Evolutionary conservation across 371 early-diverging fungal genomes (phyloP).

Genomic region (Gilbertella persicaria): DNA sequence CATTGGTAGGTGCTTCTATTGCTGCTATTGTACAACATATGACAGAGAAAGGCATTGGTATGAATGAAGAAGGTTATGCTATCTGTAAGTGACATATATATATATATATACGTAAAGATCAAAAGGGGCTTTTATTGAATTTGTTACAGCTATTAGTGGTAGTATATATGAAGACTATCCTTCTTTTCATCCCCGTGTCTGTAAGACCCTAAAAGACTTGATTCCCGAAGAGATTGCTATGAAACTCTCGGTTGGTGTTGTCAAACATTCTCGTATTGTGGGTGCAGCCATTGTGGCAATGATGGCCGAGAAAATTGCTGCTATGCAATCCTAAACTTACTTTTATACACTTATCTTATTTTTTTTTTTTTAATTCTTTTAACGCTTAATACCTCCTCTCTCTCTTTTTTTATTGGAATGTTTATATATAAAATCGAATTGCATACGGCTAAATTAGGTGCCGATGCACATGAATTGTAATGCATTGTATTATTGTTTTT

Average conservation of each 20-base stretch:
- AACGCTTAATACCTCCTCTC: too few relatives aligned
- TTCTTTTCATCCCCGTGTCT: slow-evolving; percentile 76
- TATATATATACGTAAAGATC: background rate
- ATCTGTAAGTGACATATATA: slow-evolving; percentile 62
- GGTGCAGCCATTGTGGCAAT: slow-evolving; percentile 87
- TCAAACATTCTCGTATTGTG: slow-evolving; percentile 78
- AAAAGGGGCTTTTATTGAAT: background rate
- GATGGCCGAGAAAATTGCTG: slow-evolving; percentile 60
- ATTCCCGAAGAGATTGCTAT: slow-evolving; percentile 76
- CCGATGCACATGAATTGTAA: too few relatives aligned
- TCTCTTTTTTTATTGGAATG: too few relatives aligned
- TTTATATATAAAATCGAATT: too few relatives aligned
- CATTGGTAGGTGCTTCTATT: slow-evolving; percentile 65
- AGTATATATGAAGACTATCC: slow-evolving; percentile 87
- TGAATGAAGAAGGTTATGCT: slow-evolving; percentile 61
- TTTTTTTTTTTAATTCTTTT: too few relatives aligned
- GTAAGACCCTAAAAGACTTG: slow-evolving; percentile 71
- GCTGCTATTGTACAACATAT: slow-evolving; percentile 66
- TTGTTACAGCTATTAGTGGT: slow-evolving; percentile 67
- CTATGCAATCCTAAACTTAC: slow-evolving; percentile 1
- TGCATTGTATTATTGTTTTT: too few relatives aligned
- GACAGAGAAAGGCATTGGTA: slow-evolving; percentile 37
- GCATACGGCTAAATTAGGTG: too few relatives aligned
- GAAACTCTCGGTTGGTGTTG: slow-evolving; percentile 62
- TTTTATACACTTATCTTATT: too few relatives aligned